phyloP scores from a whole-genome alignment of 1,139 yeast species.

The Diutina siamensis region DNA sequence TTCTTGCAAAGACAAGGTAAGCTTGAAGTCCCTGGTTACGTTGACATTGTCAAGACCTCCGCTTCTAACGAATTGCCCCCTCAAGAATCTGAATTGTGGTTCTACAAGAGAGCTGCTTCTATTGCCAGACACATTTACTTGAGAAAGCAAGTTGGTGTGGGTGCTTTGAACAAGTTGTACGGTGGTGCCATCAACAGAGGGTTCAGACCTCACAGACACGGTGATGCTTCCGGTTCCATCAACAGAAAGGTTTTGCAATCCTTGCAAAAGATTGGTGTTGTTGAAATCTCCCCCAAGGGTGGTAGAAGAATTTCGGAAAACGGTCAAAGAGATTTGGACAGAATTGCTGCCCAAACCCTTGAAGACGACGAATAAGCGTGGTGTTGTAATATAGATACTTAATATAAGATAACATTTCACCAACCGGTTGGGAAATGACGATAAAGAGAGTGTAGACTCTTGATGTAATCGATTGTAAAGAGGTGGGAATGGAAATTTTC shows the following conservation, averaged over 20 bases:
- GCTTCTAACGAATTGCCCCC: conserved; percentile 99
- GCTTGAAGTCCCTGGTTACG: conserved; percentile 99
- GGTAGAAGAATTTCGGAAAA: conserved; percentile 99
- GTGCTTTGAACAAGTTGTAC: conserved; percentile 97
- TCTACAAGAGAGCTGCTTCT: conserved; percentile 99
- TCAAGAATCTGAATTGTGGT: conserved; percentile 99
- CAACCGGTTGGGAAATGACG: conserved; percentile 1
- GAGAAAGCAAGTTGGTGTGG: conserved; percentile 99
- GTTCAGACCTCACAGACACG: conserved; percentile 97
- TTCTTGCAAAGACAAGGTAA: conserved; percentile 99
- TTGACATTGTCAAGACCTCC: conserved; percentile 98
- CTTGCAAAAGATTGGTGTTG: conserved; percentile 95
- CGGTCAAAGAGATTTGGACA: conserved; percentile 99
- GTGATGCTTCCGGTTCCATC: conserved; percentile 97
- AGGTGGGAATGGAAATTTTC: too few relatives aligned
- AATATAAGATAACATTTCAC: conserved; percentile 5
- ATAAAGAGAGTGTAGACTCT: neutral
- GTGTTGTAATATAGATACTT: conserved; percentile 1
- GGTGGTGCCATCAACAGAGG: conserved; percentile 99
- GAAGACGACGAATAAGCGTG: conserved; percentile 64
- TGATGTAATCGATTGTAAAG: neutral
- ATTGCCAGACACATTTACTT: conserved; percentile 99
- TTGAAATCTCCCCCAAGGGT: conserved; percentile 95
- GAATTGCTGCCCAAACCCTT: conserved; percentile 99
- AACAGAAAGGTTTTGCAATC: conserved; percentile 98